Percentiles rank a stretch among this genome's conserved stretches.
Evolutionary conservation across 148 eudicot species (phyloP).

Genomic region (Pouteria glomerata): DNA sequence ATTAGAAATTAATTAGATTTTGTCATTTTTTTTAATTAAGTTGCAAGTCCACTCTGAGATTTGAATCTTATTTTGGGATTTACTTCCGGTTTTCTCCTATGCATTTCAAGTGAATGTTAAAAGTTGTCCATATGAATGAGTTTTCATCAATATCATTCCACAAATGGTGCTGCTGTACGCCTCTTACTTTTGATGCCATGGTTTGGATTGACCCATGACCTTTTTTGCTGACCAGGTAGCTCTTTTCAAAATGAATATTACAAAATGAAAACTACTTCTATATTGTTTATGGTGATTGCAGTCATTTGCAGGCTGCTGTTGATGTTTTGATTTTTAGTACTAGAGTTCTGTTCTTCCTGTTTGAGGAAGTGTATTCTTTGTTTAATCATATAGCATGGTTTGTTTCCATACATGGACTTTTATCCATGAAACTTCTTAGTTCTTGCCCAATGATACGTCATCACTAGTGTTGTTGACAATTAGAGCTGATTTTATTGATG

Average conservation of each 20-base stretch:
- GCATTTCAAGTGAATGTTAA: constrained; percentile 24
- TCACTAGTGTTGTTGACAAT: not conserved
- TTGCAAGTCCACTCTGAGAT: no score
- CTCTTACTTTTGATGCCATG: not conserved
- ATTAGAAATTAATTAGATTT: no score
- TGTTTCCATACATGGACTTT: not conserved
- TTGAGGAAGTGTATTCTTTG: not conserved
- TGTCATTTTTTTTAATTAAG: no score
- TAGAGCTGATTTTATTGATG: not conserved
- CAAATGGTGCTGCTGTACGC: constrained; percentile 5
- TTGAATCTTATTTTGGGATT: constrained; percentile 4
- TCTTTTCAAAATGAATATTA: not conserved
- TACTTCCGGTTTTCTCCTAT: not conserved
- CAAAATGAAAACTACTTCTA: not conserved
- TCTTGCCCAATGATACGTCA: not conserved
- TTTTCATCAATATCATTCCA: not conserved
- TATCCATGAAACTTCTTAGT: not conserved
- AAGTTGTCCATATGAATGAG: constrained; percentile 17
- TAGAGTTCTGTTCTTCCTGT: constrained; percentile 14
- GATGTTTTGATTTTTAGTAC: not conserved
- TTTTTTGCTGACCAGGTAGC: not conserved
- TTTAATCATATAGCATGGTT: not conserved
- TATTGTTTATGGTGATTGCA: constrained; percentile 1
- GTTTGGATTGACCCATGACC: not conserved
- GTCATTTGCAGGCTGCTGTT: not conserved